phyloP scores from a whole-genome alignment of 2,329 filamentous ascomycete genomes.

The Colletotrichum horii region DNA sequence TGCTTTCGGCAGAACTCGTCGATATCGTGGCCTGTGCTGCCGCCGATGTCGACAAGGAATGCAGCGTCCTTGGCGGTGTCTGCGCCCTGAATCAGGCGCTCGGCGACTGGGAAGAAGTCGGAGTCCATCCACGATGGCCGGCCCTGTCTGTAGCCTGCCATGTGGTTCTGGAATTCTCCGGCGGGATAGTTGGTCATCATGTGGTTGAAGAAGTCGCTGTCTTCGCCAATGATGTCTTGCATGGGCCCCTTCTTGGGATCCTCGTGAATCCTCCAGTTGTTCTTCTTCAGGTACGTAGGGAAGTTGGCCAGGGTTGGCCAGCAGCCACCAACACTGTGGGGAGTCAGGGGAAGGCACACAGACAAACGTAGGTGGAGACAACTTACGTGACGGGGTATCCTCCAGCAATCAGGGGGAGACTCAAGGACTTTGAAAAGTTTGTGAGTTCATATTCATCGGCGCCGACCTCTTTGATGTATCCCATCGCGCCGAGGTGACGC shows the following conservation, averaged over 20 bases:
- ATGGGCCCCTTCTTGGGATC: background rate
- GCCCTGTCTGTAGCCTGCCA: conserved; percentile 4
- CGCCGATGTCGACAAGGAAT: conserved; percentile 28
- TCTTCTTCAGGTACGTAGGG: conserved; percentile 3
- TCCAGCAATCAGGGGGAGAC: conserved; percentile 25
- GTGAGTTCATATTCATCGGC: conserved; percentile 35
- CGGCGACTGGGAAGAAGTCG: conserved; percentile 25
- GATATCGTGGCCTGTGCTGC: conserved; percentile 29
- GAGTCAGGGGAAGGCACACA: background rate
- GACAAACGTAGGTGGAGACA: background rate
- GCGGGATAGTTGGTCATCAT: background rate
- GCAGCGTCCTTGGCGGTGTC: background rate
- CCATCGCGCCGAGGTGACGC: conserved; percentile 38
- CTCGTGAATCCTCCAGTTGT: background rate
- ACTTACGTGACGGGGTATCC: conserved; percentile 32
- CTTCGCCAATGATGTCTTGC: background rate
- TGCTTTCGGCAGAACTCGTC: conserved; percentile 25
- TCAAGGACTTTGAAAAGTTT: conserved; percentile 33
- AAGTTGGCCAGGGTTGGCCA: conserved; percentile 10
- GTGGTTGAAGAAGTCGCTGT: conserved; percentile 9
- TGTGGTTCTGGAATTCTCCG: conserved; percentile 3
- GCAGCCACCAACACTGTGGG: background rate
- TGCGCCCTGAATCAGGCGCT: conserved; percentile 29
- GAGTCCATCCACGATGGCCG: conserved; percentile 15
- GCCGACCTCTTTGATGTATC: conserved; percentile 34